Base-by-base conservation (phyloP, 1,284 basidiomycete genomes). In the Cryptococcus jaspeensis region DNA sequence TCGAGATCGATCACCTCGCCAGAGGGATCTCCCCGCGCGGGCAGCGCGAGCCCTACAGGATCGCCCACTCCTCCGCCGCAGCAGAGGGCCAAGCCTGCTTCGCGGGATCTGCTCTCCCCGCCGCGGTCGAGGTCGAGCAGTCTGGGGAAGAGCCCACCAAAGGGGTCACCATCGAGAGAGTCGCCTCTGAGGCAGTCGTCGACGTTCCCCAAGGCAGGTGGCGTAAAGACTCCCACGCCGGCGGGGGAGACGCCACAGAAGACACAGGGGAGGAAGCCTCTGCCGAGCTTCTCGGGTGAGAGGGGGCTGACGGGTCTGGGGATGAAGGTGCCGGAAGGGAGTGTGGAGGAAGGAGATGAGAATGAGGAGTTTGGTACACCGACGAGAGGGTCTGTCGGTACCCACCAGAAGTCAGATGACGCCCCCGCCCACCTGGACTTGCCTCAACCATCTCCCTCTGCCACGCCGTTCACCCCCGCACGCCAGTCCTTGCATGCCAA, bases 121-220 rank as follows among this genome's bases (percentile, higher is more conserved):
- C 15, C 56, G 3, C 47, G 64, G 8, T 59, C 61, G 3, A 40
- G 50, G 15, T 55, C 62, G 0, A 53, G 52, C 1, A 59, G 53
- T 38, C 44, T 64, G 3, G 57, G 45, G 5, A 38, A 58, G 36
- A 60, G 56, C 18, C 48, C 62, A 20, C 62, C 60, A 16, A 23
- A 39, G 8, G 56, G 59, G 1, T 64, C 66, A 18, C 61, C 64
- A 3, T 55, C 55, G 3, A 56, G 51, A 7, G 60, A 62, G 45
- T 68, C 68, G 7, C 63, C 64, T 5, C 40, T 70, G 13, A 46
- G 63, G 32, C 61, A 59, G 49, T 47, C 56, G 39, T 47, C 59
- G 20, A 56, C 51, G 46, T 16, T 52, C 41, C 52, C 62, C 28
- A 32, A 5, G 9, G 28, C 28, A 9, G 28, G 28, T 5, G 28